Evolutionary conservation across 345 rosid species (phyloP), one percentile per base, ranked within the genome.

Genomic region (Euphorbia tirucalli): DNA sequence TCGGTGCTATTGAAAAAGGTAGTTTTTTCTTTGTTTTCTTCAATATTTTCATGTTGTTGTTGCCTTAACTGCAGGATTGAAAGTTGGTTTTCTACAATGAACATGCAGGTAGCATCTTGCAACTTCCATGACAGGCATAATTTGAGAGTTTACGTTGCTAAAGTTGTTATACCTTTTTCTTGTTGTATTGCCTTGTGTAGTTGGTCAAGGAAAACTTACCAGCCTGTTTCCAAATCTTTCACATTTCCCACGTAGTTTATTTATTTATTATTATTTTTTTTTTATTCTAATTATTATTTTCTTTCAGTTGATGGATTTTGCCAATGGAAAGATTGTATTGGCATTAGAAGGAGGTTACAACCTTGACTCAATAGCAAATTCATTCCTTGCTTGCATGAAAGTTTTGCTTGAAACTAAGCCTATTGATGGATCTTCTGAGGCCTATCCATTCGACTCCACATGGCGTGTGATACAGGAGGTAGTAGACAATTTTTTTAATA

Each of bases 311-410:
- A 87, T 90, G 93, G 91, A 85, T 75, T 89, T 94, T 84, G 93
- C 88, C 31, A 81, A 83, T 72, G 96, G 97, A 69, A 92, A 86
- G 89, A 76, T 94, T 75, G 91, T 90, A 44, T 74, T 92, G 83
- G 95, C 93, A 46, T 71, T 94, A 74, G 98, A 94, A 82, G 97
- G 98, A 77, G 98, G 98, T 21, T 94, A 94, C 88, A 92, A 90
- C 79, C 95, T 90, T 28, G 73, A 83, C 67, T 90, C 97, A 14
- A 83, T 90, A 66, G 93, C 98, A 85, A 86, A 88, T 77, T 92
- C 95, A 52, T 87, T 84, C 71, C 87, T 92, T 28, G 99, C 97
- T 21, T 95, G 99, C 80, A 74, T 95, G 84, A 71, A 88, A 83
- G 93, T 90, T 76, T 77, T 92, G 80, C 89, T 95, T 57, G 97